Base-by-base conservation (phyloP, 768 basidiomycete genomes). In the Rossbeevera mucosa region DNA sequence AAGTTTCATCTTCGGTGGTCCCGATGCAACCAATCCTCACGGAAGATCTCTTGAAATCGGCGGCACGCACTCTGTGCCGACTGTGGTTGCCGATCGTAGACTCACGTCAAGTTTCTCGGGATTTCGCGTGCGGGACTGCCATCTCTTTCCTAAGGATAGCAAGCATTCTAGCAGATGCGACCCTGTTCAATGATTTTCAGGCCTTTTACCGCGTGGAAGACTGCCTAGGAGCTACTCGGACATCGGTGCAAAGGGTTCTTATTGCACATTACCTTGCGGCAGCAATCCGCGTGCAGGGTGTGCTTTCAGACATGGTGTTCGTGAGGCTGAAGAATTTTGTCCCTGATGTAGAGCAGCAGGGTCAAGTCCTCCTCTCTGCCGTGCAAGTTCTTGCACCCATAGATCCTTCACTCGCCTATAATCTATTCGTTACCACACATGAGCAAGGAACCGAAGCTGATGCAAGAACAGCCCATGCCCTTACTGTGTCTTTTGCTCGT, bases 81-180 rank as follows among this genome's bases (percentile, higher is more conserved):
- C 59, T 50, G 16, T 84, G 80, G 78, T 57, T 57, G 49, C 61
- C 24, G 36, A 52, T 44, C 50, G 58, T 48, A 13, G 48, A 50
- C n/a, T 20, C 58, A 52, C 22, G 61, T 64, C 51, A 59, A 2
- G 65, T 78, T 7, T 62, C 70, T n/a, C 72, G 72, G 20, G 53
- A 55, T 36, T 41, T 67, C 20, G 42, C 55, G 3, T 54, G 57
- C 24, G 68, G 69, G 7, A 64, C 80, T 30, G 56, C 72, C 5
- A 64, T 71, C 6, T 64, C 76, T 1, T 80, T 83, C 59, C 64
- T 83, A 26, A 76, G 69, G 41, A 59, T 81, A 28, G 72, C 80
- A 7, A 71, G 64, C 14, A 52, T 61, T n/a, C 64, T 74, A 6
- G 59, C 54, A 5, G 78, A 82, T 48, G 59, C 50, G 0, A 54